phyloP scores from a whole-genome alignment of 2,329 filamentous ascomycete genomes.

The Colletotrichum lindemuthianum region DNA sequence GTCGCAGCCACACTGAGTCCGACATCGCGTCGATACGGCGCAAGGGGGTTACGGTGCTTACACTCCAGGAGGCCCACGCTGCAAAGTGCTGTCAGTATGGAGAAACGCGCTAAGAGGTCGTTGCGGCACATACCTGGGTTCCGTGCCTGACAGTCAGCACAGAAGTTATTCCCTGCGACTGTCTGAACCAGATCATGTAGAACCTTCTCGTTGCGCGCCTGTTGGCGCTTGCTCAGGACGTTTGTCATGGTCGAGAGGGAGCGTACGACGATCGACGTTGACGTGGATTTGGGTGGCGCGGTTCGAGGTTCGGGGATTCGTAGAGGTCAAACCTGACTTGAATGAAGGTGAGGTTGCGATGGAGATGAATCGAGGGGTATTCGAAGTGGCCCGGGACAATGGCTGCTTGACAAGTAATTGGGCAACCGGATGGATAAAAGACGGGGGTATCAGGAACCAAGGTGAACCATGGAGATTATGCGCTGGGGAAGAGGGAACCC shows the following conservation, averaged over 20 bases:
- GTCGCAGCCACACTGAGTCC: neutral
- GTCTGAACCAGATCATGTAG: conserved; percentile 89
- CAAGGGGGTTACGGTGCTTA: conserved; percentile 58
- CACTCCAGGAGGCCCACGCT: conserved; percentile 98
- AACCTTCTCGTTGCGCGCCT: conserved; percentile 93
- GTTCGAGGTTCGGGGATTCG: conserved; percentile 13
- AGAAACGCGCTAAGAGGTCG: conserved; percentile 8
- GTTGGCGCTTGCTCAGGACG: conserved; percentile 91
- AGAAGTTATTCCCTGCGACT: conserved; percentile 88
- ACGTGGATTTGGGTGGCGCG: neutral
- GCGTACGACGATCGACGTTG: conserved; percentile 26
- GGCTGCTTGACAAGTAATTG: conserved; percentile 4
- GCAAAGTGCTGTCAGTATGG: conserved; percentile 26
- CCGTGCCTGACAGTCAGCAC: conserved; percentile 90
- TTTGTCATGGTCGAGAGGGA: conserved; percentile 67
- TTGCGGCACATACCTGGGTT: conserved; percentile 77
- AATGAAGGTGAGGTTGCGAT: conserved; percentile 16
- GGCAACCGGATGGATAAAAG: neutral
- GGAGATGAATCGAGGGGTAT: conserved; percentile 31
- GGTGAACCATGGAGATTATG: conserved; percentile 31
- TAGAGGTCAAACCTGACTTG: conserved; percentile 15
- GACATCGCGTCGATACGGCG: conserved; percentile 9
- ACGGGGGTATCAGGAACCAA: conserved; percentile 17
- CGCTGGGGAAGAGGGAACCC: conserved; percentile 27
- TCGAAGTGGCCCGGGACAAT: conserved; percentile 16